Percentiles rank a stretch among this genome's conserved stretches.
Conservation (phyloP, 345 rosid species). For the Hypericum androsaemum region DNA sequence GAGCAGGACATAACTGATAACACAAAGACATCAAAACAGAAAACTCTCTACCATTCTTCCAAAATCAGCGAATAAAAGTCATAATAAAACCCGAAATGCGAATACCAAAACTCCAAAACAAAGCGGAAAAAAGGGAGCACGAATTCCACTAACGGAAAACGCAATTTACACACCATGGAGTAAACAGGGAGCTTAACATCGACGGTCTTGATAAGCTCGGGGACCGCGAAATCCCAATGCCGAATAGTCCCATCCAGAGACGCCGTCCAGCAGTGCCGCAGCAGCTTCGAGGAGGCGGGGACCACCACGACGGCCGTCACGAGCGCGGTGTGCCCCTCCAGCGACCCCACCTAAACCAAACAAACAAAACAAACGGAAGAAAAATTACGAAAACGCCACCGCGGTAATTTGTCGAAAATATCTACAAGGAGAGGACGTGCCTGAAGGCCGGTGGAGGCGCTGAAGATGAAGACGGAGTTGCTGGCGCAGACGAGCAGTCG, state of each 20-base stretch:
- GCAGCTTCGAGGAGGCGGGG: slow-evolving; percentile 42
- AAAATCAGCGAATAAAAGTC: too few species aligned
- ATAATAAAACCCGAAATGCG: too few species aligned
- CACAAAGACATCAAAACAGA: too few species aligned
- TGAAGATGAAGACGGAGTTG: slow-evolving; percentile 66
- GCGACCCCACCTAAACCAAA: slow-evolving; percentile 39
- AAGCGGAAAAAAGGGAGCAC: too few species aligned
- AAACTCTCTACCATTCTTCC: too few species aligned
- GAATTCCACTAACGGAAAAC: too few species aligned
- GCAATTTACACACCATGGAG: slow-evolving; percentile 58
- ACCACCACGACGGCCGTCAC: slow-evolving; percentile 70
- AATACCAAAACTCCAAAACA: too few species aligned
- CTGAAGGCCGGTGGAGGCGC: slow-evolving; percentile 75
- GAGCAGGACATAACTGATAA: too few species aligned
- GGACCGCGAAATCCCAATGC: slow-evolving; percentile 76
- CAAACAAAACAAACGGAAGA: not conserved
- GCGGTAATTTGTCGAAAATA: not conserved
- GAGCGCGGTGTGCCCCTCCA: slow-evolving; percentile 70
- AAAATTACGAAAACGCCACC: not conserved
- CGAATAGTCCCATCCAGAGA: slow-evolving; percentile 87
- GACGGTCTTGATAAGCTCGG: slow-evolving; percentile 65
- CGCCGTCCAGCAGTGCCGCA: slow-evolving; percentile 86
- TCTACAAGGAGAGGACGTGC: slow-evolving; percentile 19
- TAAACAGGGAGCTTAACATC: slow-evolving; percentile 46
- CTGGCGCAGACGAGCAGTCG: slow-evolving; percentile 73